Conservation (phyloP, 768 basidiomycete genomes). For the Mrakia hoshinonis region DNA sequence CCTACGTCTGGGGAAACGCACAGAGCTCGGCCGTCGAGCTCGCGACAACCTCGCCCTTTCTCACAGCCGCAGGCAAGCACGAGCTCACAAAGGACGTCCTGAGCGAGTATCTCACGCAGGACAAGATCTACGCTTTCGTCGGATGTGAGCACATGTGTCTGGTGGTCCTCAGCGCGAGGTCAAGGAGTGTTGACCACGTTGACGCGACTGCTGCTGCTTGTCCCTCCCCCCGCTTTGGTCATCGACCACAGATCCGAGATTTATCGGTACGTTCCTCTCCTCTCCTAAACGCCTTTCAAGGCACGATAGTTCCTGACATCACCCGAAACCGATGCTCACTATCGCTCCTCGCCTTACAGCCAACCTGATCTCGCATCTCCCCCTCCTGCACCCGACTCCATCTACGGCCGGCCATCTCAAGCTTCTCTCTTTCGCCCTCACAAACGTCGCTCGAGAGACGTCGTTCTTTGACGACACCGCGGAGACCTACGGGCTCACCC, state of each 20-base stretch:
- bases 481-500: slow-evolving; percentile 44
- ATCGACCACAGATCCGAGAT: slow-evolving; percentile 46
- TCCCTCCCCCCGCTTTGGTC: not conserved
- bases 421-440: slow-evolving; percentile 50
- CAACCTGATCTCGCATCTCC: slow-evolving; percentile 55
- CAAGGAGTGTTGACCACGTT: too few relatives aligned
- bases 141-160: slow-evolving; percentile 48
- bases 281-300: too few relatives aligned
- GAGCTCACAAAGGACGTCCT: slow-evolving; percentile 49
- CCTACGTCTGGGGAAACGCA: too few relatives aligned
- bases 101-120: slow-evolving; percentile 60
- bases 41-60: slow-evolving; percentile 48
- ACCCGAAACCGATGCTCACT: too few relatives aligned
- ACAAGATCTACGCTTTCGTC: slow-evolving; percentile 63
- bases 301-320: too few relatives aligned
- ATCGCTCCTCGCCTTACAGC: too few relatives aligned
- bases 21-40: slow-evolving; percentile 13
- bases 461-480: slow-evolving; percentile 56
- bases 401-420: slow-evolving; percentile 40
- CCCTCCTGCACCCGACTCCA: slow-evolving; percentile 42
- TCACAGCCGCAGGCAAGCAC: slow-evolving; percentile 52
- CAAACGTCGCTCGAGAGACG: slow-evolving; percentile 54
- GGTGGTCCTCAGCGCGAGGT: too few relatives aligned
- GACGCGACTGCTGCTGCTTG: too few relatives aligned
- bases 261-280: slow-evolving; percentile 27